Evolutionary conservation across 345 rosid species (phyloP).

Genomic region (Hirschfeldia incana): DNA sequence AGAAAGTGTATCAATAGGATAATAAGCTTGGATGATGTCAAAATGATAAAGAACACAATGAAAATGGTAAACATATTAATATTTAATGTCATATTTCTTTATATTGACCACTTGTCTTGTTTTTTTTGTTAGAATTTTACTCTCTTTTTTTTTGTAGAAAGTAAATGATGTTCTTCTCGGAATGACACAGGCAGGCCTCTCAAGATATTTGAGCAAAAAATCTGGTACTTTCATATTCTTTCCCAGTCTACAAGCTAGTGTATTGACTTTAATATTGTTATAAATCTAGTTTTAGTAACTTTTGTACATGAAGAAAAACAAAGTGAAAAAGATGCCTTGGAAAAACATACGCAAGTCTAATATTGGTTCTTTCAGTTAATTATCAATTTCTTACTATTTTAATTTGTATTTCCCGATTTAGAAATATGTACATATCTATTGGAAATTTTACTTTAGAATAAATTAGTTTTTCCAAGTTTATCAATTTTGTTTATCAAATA

Average conservation of each 20-base stretch:
- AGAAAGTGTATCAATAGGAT: constrained; percentile 47
- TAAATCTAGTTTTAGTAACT: background rate
- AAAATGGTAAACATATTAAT: constrained; percentile 10
- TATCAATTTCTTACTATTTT: background rate
- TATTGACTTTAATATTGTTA: background rate
- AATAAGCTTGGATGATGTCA: constrained; percentile 57
- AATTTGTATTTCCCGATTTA: background rate
- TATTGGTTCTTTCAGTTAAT: background rate
- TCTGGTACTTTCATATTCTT: constrained; percentile 37
- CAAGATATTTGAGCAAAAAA: constrained; percentile 50
- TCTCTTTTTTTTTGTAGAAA: constrained; percentile 46
- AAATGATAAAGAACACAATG: constrained; percentile 30
- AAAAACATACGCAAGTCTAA: background rate
- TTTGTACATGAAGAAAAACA: background rate
- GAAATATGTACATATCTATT: background rate
- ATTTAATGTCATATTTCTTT: background rate
- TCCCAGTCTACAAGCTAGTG: background rate
- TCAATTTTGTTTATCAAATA: background rate
- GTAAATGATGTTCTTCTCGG: constrained; percentile 68
- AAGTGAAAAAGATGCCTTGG: background rate
- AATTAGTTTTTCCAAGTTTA: background rate
- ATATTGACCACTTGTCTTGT: background rate
- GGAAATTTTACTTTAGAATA: background rate
- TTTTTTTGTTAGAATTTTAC: background rate
- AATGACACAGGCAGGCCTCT: constrained; percentile 63